A percentile compares a stretch with the other conserved stretches of the same genome.
Evolutionary conservation across 2,329 filamentous ascomycete genomes (phyloP).

Genomic region (Nakataea oryzae): DNA sequence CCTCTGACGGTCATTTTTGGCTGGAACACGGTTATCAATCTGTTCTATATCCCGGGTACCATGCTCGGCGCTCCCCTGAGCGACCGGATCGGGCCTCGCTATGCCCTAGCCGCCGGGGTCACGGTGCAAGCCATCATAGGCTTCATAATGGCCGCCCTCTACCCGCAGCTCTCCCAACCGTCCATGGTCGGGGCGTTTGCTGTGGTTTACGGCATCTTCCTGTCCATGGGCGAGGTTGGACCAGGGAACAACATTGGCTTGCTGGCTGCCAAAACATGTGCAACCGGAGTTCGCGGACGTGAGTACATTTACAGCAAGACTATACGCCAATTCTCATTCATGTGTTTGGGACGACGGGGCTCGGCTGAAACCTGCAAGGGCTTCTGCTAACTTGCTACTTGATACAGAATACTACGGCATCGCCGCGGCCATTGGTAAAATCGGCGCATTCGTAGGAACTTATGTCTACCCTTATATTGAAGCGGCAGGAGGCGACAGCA

Average conservation of each 20-base stretch:
- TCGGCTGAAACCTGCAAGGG: constrained; percentile 12
- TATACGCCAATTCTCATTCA: no score
- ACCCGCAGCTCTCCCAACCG: constrained; percentile 55
- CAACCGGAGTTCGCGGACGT: constrained; percentile 71
- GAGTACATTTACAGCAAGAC: constrained; percentile 10
- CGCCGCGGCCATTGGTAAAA: constrained; percentile 63
- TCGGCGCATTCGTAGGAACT: constrained; percentile 77
- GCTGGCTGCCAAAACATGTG: constrained; percentile 76
- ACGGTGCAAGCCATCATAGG: constrained; percentile 65
- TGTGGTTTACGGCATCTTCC: constrained; percentile 70
- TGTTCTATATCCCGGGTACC: constrained; percentile 82
- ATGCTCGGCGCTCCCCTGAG: constrained; percentile 65
- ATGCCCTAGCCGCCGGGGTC: constrained; percentile 63
- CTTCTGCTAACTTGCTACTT: not conserved
- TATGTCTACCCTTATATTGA: constrained; percentile 71
- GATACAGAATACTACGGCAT: constrained; percentile 53
- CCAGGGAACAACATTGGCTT: constrained; percentile 89
- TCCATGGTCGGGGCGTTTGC: constrained; percentile 65
- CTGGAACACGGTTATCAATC: constrained; percentile 80
- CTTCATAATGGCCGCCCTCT: constrained; percentile 81
- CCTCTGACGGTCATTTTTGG: constrained; percentile 71
- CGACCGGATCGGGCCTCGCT: constrained; percentile 70
- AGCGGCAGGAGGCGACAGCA: constrained; percentile 42
- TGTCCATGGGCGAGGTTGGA: constrained; percentile 68
- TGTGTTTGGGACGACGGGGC: no score